These are phyloP conservation scores for Tetrastigma voinierianum DNA, from an alignment of 164 flowering plant species.

Conservation along the genomic window DNA sequence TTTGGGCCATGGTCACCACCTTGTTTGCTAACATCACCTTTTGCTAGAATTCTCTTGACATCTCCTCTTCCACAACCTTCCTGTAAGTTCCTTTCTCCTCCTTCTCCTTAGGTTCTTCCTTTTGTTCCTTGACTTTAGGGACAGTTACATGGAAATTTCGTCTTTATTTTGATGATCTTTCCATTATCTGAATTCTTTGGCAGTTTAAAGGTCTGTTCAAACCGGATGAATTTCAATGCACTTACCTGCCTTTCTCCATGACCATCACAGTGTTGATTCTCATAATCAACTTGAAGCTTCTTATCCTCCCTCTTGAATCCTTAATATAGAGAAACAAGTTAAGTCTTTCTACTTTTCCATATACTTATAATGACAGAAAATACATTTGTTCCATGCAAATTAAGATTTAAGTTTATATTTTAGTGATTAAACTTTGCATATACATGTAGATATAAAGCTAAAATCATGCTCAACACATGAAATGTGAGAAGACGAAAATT, in stretches of 20 bases:
- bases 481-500: not conserved
- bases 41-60: not conserved
- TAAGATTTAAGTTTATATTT: too few relatives aligned
- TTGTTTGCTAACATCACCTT: too few relatives aligned
- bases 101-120: conserved; percentile 11
- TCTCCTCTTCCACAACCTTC: conserved; percentile 3
- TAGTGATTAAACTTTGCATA: too few relatives aligned
- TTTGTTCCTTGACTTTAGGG: conserved; percentile 26
- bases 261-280: too few relatives aligned
- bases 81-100: conserved; percentile 1
- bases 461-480: too few relatives aligned
- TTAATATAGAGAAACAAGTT: not conserved
- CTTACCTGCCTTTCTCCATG: conserved; percentile 29
- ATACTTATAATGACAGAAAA: too few relatives aligned
- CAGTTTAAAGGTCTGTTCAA: conserved; percentile 19
- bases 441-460: too few relatives aligned
- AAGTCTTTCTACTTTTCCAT: too few relatives aligned
- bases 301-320: conserved; percentile 35
- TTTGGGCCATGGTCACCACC: not conserved
- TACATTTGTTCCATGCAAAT: too few relatives aligned
- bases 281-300: conserved; percentile 25
- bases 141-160: conserved; percentile 39
- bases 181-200: conserved; percentile 40
- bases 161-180: conserved; percentile 34
- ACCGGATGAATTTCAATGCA: conserved; percentile 9